These are phyloP conservation scores for Rhodotorula sp. DNA, from an alignment of 1,284 basidiomycete species.

Conservation along the genomic window DNA sequence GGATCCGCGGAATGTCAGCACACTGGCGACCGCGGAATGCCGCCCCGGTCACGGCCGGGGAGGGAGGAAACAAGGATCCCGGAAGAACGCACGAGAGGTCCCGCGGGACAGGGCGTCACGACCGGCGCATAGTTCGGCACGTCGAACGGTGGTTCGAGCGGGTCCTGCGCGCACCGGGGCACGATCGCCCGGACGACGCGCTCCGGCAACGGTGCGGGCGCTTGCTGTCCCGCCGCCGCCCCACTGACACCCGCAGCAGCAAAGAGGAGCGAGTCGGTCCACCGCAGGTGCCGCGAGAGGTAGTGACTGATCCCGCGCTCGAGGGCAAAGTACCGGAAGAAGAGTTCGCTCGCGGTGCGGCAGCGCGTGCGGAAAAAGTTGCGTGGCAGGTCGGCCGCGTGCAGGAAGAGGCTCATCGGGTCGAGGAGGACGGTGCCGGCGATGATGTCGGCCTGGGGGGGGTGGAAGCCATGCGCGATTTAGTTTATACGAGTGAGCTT, in stretches of 20 bases:
- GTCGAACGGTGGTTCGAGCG: slow-evolving; percentile 21
- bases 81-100: slow-evolving; percentile 26
- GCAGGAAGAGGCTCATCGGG: slow-evolving; percentile 35
- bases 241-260: neutral
- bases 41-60: neutral
- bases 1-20: no score
- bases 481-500: no score
- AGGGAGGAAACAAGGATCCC: neutral
- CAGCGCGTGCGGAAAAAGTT: slow-evolving; percentile 37
- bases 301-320: slow-evolving; percentile 39
- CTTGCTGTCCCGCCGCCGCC: neutral
- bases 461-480: no score
- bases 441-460: slow-evolving; percentile 28
- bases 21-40: no score
- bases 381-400: slow-evolving; percentile 25
- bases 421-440: slow-evolving; percentile 35
- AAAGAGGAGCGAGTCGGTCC: slow-evolving; percentile 34
- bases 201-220: slow-evolving; percentile 17
- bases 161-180: slow-evolving; percentile 11
- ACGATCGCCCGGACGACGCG: slow-evolving; percentile 20
- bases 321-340: slow-evolving; percentile 39
- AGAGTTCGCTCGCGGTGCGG: slow-evolving; percentile 31
- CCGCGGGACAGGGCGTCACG: slow-evolving; percentile 16
- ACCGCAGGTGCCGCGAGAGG: slow-evolving; percentile 31
- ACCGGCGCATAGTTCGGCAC: slow-evolving; percentile 23